phyloP scores from a whole-genome alignment of 2,329 filamentous ascomycete genomes.

The Claviceps cyperi region DNA sequence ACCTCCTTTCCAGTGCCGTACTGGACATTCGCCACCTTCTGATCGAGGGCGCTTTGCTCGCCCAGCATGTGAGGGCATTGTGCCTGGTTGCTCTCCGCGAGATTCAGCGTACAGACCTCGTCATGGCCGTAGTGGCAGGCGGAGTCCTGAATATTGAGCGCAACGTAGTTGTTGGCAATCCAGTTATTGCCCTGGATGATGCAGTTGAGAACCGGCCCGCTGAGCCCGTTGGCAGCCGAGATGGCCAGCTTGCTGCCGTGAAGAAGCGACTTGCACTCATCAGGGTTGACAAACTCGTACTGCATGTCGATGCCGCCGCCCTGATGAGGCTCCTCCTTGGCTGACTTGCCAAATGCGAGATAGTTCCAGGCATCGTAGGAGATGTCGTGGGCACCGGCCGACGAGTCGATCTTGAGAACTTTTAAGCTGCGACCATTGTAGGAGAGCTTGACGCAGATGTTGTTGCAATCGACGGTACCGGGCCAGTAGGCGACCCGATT shows the following conservation, averaged over 20 bases:
- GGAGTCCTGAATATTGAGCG: constrained; percentile 39
- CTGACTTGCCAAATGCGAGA: constrained; percentile 35
- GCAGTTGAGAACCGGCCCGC: constrained; percentile 26
- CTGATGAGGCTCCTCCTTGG: constrained; percentile 26
- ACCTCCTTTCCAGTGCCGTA: constrained; percentile 32
- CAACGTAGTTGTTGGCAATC: constrained; percentile 36
- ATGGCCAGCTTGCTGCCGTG: constrained; percentile 36
- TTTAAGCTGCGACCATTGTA: constrained; percentile 34
- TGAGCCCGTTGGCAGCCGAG: constrained; percentile 41
- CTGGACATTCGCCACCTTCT: constrained; percentile 35
- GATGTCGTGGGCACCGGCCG: constrained; percentile 42
- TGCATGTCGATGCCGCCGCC: constrained; percentile 38
- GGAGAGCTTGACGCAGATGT: constrained; percentile 41
- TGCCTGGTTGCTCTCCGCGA: constrained; percentile 36
- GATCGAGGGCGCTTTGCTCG: constrained; percentile 7
- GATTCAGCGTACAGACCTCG: constrained; percentile 34
- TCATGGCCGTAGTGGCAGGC: constrained; percentile 35
- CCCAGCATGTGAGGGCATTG: constrained; percentile 33
- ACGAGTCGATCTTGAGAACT: constrained; percentile 44
- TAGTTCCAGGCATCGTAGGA: constrained; percentile 49
- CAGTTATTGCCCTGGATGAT: constrained; percentile 29
- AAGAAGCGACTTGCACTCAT: constrained; percentile 36
- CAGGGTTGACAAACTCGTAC: constrained; percentile 32
- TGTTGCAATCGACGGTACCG: constrained; percentile 33
- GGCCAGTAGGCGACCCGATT: constrained; percentile 50